Evolutionary conservation across 768 basidiomycete genomes (phyloP).

Genomic region (Mycena kentingensis): DNA sequence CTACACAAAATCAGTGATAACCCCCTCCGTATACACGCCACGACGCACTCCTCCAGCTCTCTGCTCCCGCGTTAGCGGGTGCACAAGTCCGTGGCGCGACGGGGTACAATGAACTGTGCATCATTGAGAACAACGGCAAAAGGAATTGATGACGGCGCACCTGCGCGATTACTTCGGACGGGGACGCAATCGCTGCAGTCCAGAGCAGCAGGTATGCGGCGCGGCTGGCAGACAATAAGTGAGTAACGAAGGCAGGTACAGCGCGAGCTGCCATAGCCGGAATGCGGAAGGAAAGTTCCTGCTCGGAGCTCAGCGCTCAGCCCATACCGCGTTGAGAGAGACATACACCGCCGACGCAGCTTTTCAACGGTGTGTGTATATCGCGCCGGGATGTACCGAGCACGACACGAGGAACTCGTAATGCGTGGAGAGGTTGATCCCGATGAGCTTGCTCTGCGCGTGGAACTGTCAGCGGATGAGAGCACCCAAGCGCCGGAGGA

Average conservation of each 20-base stretch:
- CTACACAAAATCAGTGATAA: background rate
- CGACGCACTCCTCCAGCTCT: background rate
- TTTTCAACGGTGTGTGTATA: conserved; percentile 23
- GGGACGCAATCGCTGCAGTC: conserved; percentile 14
- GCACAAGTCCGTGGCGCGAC: background rate
- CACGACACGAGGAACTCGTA: conserved; percentile 30
- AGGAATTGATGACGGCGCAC: background rate
- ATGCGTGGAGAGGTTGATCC: conserved; percentile 30
- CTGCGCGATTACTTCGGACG: conserved; percentile 14
- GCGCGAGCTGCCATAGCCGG: background rate
- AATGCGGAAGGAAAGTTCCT: conserved; percentile 4
- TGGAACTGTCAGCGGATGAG: background rate
- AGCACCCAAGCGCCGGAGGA: conserved; percentile 1
- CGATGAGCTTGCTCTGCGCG: conserved; percentile 25
- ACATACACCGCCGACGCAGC: background rate
- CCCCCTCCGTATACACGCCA: background rate
- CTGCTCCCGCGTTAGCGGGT: background rate
- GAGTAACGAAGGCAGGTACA: conserved; percentile 7
- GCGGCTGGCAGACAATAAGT: background rate
- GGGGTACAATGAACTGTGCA: background rate
- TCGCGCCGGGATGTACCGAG: conserved; percentile 32
- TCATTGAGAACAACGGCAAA: background rate
- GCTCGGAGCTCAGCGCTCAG: background rate
- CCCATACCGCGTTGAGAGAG: too few relatives aligned
- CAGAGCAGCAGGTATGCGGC: conserved; percentile 16